A percentile compares a stretch with the other conserved stretches of the same genome.
Evolutionary conservation across 2,329 filamentous ascomycete species (phyloP).

Genomic region (Phaeosphaeriaceae sp.): DNA sequence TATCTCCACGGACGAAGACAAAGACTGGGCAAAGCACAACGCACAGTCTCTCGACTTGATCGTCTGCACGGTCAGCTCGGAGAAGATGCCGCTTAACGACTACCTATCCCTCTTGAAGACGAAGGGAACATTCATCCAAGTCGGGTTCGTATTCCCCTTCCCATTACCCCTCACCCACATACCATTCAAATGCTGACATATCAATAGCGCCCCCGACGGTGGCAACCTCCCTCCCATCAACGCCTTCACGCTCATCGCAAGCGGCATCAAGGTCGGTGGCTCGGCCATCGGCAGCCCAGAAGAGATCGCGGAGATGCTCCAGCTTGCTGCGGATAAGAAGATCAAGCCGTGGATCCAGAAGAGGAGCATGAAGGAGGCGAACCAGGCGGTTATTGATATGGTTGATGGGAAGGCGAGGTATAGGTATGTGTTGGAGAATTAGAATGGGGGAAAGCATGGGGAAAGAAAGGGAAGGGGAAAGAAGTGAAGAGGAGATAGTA

Average conservation of each 20-base stretch:
- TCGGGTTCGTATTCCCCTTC: constrained; percentile 56
- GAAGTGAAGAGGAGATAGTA: too few relatives aligned
- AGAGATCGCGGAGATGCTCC: constrained; percentile 52
- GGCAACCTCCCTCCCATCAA: constrained; percentile 57
- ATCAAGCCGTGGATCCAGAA: constrained; percentile 70
- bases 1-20: constrained; percentile 66
- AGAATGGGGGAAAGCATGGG: too few relatives aligned
- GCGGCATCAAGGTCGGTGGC: constrained; percentile 33
- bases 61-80: constrained; percentile 62
- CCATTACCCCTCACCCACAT: neutral
- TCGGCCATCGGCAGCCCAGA: constrained; percentile 30
- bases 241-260: constrained; percentile 59
- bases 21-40: constrained; percentile 66
- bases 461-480: neutral
- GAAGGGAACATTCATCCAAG: constrained; percentile 69
- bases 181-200: neutral
- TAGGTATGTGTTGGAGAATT: constrained; percentile 43
- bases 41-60: constrained; percentile 64
- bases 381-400: constrained; percentile 66
- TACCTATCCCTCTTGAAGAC: constrained; percentile 68
- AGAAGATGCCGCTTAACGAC: constrained; percentile 61
- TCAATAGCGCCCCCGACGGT: constrained; percentile 22
- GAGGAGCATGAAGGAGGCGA: constrained; percentile 61
- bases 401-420: constrained; percentile 62
- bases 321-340: constrained; percentile 65